Evolutionary conservation across 192 early-diverging fungal species (phyloP).

Genomic region (Mortierella hygrophila): DNA sequence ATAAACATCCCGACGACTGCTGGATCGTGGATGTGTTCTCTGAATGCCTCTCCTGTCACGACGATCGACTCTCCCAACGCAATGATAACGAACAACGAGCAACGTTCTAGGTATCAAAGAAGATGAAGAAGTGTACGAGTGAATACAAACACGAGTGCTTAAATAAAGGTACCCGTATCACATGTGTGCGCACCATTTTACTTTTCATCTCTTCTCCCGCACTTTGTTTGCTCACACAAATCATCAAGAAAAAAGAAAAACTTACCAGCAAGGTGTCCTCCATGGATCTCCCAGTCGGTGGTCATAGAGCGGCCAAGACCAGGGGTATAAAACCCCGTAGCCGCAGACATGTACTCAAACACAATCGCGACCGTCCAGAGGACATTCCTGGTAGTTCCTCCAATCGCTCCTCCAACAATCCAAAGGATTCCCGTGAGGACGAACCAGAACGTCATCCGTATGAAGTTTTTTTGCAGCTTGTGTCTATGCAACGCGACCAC

Average conservation of each 20-base stretch:
- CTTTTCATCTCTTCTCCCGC: neutral
- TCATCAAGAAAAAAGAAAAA: neutral
- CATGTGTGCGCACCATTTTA: neutral
- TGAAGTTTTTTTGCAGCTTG: conserved; percentile 32
- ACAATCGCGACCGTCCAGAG: conserved; percentile 44
- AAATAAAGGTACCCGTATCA: neutral
- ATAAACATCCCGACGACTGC: conserved; percentile 39
- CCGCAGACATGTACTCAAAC: conserved; percentile 24
- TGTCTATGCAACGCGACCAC: conserved; percentile 29
- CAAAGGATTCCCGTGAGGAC: conserved; percentile 17
- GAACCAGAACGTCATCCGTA: conserved; percentile 32
- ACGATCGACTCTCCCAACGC: conserved; percentile 50
- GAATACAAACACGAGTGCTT: neutral
- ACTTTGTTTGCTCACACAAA: neutral
- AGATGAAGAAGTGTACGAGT: neutral
- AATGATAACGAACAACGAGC: conserved; percentile 49
- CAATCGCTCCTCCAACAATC: conserved; percentile 41
- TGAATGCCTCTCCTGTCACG: conserved; percentile 42
- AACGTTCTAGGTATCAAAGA: conserved; percentile 21
- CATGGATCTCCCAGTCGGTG: conserved; percentile 44
- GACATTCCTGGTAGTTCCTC: conserved; percentile 34
- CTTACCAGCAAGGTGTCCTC: conserved; percentile 50
- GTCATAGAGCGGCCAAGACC: conserved; percentile 19
- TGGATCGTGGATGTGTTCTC: conserved; percentile 9
- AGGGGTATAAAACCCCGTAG: conserved; percentile 33